Evolutionary conservation across 805 yeast species (phyloP).

Genomic region (Starmerella geochares): DNA sequence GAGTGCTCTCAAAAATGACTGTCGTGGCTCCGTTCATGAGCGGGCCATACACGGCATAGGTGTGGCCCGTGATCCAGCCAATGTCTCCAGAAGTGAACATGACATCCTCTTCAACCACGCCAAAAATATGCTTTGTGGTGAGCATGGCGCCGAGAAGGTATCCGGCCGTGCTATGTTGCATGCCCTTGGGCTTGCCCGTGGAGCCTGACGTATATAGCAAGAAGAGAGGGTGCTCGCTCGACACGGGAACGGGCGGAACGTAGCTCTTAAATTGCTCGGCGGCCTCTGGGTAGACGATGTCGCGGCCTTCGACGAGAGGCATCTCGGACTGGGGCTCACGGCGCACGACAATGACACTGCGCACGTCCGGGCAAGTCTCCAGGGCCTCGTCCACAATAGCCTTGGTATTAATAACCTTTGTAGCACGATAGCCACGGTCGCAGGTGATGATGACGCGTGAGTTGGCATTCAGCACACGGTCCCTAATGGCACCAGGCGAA

Average conservation of each 20-base stretch:
- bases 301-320: conserved; percentile 69
- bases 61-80: conserved; percentile 99
- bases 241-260: conserved; percentile 76
- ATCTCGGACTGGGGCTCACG: conserved; percentile 43
- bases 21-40: conserved; percentile 79
- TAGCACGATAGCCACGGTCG: conserved; percentile 89
- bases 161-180: conserved; percentile 90
- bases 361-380: conserved; percentile 55
- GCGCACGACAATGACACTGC: conserved; percentile 75
- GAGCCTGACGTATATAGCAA: conserved; percentile 95
- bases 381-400: conserved; percentile 93
- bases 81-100: conserved; percentile 96
- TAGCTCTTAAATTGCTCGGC: conserved; percentile 69
- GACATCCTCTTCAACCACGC: conserved; percentile 77
- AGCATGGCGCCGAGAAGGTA: conserved; percentile 85
- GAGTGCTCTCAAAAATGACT: conserved; percentile 92
- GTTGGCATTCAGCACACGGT: conserved; percentile 80
- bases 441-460: conserved; percentile 82
- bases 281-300: conserved; percentile 94
- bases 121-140: conserved; percentile 88
- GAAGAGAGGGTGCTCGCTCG: conserved; percentile 90
- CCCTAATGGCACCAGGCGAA: conserved; percentile 82
- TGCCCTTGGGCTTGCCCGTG: conserved; percentile 97
- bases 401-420: conserved; percentile 77
- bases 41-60: conserved; percentile 93